A percentile compares a stretch with the other conserved stretches of the same genome.
Conservation (phyloP, 73 alveolate species). For the Tetrahymena thermophila region DNA sequence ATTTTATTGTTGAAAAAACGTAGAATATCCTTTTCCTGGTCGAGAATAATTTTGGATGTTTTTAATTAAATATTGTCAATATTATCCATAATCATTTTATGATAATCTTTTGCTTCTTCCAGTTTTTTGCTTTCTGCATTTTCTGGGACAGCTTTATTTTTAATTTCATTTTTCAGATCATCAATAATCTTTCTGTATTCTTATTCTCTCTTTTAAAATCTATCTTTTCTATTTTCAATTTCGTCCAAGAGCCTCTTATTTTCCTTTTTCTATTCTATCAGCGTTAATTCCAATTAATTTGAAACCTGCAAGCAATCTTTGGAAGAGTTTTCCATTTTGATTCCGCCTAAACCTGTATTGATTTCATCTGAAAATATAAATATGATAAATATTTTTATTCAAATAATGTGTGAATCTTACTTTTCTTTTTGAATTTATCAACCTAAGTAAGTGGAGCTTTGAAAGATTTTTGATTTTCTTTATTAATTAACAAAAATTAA, state of each 20-base stretch:
- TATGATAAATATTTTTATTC: neutral
- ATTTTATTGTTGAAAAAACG: constrained; percentile 38
- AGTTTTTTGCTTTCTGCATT: constrained; percentile 27
- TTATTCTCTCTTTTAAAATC: constrained; percentile 70
- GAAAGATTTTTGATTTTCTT: neutral
- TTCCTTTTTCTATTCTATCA: constrained; percentile 33
- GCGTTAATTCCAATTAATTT: constrained; percentile 28
- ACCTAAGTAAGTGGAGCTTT: neutral
- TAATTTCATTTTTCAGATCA: constrained; percentile 48
- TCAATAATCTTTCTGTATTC: constrained; percentile 72
- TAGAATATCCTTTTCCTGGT: constrained; percentile 37
- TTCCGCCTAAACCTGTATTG: neutral
- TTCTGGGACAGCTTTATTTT: constrained; percentile 30
- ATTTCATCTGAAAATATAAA: neutral
- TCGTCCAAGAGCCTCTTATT: constrained; percentile 43
- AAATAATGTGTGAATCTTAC: neutral
- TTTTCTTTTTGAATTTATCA: neutral
- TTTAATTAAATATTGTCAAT: constrained; percentile 25
- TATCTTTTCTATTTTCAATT: constrained; percentile 51
- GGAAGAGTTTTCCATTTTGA: constrained; percentile 39
- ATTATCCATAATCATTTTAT: constrained; percentile 23
- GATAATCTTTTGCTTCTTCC: constrained; percentile 29
- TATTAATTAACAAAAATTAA: neutral
- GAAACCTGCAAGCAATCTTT: constrained; percentile 63
- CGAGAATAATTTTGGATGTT: constrained; percentile 36